These are phyloP conservation scores for Cubamyces lactineus DNA, from an alignment of 768 basidiomycete species.

Conservation along the genomic window DNA sequence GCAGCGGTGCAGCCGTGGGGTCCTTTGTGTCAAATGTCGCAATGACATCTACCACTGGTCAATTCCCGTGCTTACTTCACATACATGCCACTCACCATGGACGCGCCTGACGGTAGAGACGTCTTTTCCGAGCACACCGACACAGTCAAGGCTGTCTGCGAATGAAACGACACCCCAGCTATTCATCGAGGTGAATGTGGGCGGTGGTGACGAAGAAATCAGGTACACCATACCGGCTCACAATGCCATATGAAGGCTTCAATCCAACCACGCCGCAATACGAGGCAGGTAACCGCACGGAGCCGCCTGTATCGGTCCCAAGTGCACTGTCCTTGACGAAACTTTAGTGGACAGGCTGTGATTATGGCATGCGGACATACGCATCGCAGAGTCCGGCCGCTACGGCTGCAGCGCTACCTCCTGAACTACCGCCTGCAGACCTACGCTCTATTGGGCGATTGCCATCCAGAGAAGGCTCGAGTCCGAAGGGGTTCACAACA, in stretches of 20 bases:
- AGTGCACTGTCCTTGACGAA: constrained; percentile 61
- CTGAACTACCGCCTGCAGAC: constrained; percentile 91
- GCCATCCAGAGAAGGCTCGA: constrained; percentile 30
- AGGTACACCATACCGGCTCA: constrained; percentile 65
- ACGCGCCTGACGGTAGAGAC: constrained; percentile 53
- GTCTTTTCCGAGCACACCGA: constrained; percentile 74
- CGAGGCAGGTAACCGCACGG: constrained; percentile 88
- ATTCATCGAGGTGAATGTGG: not conserved
- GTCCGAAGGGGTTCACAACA: constrained; percentile 69
- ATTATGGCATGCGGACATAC: constrained; percentile 51
- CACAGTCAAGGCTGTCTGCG: constrained; percentile 94
- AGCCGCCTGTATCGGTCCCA: constrained; percentile 95
- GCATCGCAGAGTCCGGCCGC: constrained; percentile 81
- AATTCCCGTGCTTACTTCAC: not conserved
- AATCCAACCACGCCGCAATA: constrained; percentile 92
- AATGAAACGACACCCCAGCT: constrained; percentile 93
- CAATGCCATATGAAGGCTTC: constrained; percentile 92
- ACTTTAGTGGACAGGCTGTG: constrained; percentile 4
- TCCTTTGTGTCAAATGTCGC: constrained; percentile 64
- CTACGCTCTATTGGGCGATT: constrained; percentile 42
- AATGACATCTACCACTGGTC: constrained; percentile 35
- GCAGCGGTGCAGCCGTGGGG: constrained; percentile 65
- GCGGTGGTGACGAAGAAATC: not conserved
- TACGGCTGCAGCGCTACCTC: constrained; percentile 94
- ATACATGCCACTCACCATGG: constrained; percentile 57